Conservation (phyloP, 805 yeast species). For the Candida parachauliodes region DNA sequence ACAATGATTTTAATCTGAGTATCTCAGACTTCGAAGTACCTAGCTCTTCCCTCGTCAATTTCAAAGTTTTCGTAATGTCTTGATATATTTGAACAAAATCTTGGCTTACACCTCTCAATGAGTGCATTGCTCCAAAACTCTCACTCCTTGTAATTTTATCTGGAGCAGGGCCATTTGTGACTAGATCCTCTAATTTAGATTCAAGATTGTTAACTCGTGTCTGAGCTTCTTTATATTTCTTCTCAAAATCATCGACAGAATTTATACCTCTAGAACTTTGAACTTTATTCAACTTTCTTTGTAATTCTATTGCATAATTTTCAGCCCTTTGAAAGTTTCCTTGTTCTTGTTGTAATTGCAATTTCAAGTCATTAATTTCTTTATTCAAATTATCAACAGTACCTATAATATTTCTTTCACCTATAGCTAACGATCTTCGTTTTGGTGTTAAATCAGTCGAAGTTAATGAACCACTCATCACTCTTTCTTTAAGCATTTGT, state of each 20-base stretch:
- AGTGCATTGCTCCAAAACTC: slow-evolving; percentile 27
- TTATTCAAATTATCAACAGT: slow-evolving; percentile 18
- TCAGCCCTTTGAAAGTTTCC: slow-evolving; percentile 51
- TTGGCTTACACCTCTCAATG: slow-evolving; percentile 28
- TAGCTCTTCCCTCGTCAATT: slow-evolving; percentile 42
- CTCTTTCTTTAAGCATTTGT: slow-evolving; percentile 55
- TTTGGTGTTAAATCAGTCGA: slow-evolving; percentile 21
- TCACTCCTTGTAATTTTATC: slow-evolving; percentile 26
- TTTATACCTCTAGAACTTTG: slow-evolving; percentile 39
- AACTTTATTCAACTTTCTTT: slow-evolving; percentile 38
- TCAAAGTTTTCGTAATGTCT: slow-evolving; percentile 45
- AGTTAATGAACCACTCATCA: slow-evolving; percentile 50
- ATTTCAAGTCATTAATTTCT: slow-evolving; percentile 48
- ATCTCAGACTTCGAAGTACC: slow-evolving; percentile 39
- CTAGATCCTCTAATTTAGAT: slow-evolving; percentile 21
- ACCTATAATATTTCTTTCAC: slow-evolving; percentile 24
- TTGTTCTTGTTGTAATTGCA: slow-evolving; percentile 50
- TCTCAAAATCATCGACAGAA: slow-evolving; percentile 32
- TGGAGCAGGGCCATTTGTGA: slow-evolving; percentile 12
- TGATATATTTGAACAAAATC: slow-evolving; percentile 49
- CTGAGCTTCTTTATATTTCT: slow-evolving; percentile 34
- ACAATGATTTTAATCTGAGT: slow-evolving; percentile 35
- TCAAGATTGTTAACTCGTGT: slow-evolving; percentile 31
- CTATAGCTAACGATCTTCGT: slow-evolving; percentile 32
- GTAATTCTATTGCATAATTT: slow-evolving; percentile 41